phyloP scores from a whole-genome alignment of 768 basidiomycete genomes.

The Lenzites betulinus region DNA sequence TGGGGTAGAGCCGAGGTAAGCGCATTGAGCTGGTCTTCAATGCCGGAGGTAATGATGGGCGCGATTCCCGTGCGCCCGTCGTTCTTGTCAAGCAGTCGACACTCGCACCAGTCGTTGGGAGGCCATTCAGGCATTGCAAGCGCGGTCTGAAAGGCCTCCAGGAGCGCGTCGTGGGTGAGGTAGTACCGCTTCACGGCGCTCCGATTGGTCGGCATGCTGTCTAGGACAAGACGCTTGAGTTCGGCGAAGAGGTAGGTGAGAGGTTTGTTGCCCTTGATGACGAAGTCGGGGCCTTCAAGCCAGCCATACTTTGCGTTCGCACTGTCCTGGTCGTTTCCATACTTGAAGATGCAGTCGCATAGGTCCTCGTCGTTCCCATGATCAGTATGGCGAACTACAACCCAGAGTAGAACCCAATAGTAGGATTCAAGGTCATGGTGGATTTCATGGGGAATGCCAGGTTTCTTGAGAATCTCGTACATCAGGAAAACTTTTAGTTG shows the following conservation, averaged over 20 bases:
- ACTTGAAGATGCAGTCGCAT: background rate
- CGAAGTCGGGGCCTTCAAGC: background rate
- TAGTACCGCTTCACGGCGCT: background rate
- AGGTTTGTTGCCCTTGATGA: background rate
- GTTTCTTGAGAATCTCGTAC: background rate
- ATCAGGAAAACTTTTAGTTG: too few relatives aligned
- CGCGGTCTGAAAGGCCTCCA: background rate
- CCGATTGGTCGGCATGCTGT: background rate
- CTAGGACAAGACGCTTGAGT: background rate
- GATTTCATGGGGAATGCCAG: background rate
- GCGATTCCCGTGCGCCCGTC: too few relatives aligned
- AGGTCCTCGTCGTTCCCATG: background rate
- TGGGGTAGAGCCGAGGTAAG: too few relatives aligned
- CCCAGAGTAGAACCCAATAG: slow-evolving; percentile 16
- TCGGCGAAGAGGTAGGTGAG: background rate
- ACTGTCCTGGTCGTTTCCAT: background rate
- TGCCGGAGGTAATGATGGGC: too few relatives aligned
- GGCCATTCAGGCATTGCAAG: background rate
- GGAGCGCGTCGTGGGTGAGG: background rate
- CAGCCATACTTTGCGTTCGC: background rate
- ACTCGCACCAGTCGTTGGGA: background rate
- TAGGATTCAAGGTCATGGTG: slow-evolving; percentile 13
- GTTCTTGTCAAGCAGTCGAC: background rate
- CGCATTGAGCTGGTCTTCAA: too few relatives aligned
- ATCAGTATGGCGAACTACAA: slow-evolving; percentile 9